Percentiles rank a stretch among this genome's conserved stretches.
Evolutionary conservation across 2,329 filamentous ascomycete genomes (phyloP).

Genomic region (Pseudogymnoascus sp.): DNA sequence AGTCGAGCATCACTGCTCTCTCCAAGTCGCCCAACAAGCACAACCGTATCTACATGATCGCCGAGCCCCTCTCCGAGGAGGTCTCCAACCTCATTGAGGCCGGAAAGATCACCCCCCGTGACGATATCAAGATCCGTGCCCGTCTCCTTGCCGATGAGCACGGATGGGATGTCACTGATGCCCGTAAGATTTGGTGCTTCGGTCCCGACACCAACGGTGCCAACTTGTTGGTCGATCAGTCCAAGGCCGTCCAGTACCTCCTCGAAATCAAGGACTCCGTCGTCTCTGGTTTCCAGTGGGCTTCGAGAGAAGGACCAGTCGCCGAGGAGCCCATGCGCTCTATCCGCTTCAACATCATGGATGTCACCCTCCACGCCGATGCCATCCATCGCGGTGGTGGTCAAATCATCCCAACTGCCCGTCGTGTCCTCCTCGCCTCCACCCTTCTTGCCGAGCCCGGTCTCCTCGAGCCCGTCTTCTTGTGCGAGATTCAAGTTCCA

Average conservation of each 20-base stretch:
- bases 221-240: conserved; percentile 99
- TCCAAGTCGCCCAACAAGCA: conserved; percentile 99
- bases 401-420: conserved; percentile 95
- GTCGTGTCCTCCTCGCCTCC: conserved; percentile 94
- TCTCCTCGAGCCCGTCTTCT: conserved; percentile 95
- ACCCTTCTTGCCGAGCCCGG: conserved; percentile 84
- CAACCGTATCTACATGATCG: conserved; percentile 98
- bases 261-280: conserved; percentile 99
- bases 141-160: conserved; percentile 93
- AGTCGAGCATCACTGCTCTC: conserved; percentile 90
- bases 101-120: conserved; percentile 89
- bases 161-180: conserved; percentile 99
- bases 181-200: conserved; percentile 99
- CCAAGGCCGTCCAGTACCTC: conserved; percentile 99
- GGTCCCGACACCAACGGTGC: conserved; percentile 95
- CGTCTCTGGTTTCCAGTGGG: conserved; percentile 99
- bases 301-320: conserved; percentile 92
- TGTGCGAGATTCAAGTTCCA: conserved; percentile 98
- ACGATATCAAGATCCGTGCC: conserved; percentile 98
- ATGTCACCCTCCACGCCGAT: conserved; percentile 99
- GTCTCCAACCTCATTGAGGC: conserved; percentile 82
- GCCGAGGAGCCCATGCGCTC: conserved; percentile 98
- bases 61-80: conserved; percentile 86
- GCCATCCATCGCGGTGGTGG: conserved; percentile 99
- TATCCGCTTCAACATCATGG: conserved; percentile 96